These are phyloP conservation scores for Endotrypanum monterogeii DNA, from an alignment of 208 protist species.

Conservation along the genomic window DNA sequence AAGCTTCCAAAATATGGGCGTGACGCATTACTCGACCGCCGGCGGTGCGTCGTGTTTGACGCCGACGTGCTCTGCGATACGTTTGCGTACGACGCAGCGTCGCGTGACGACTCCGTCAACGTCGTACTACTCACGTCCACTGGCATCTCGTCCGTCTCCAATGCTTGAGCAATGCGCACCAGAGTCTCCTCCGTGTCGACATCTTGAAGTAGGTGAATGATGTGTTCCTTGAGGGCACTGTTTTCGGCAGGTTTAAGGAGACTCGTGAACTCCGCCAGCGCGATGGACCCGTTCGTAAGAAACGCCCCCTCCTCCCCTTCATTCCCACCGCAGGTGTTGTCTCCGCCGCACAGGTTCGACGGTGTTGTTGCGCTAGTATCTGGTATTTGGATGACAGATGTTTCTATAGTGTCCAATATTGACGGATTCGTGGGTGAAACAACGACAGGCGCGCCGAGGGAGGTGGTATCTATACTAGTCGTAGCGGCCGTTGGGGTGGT, in stretches of 20 bases:
- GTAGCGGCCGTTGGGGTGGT: conserved; percentile 2
- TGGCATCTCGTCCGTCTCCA: conserved; percentile 29
- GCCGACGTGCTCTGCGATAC: conserved; percentile 18
- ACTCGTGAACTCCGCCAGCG: conserved; percentile 63
- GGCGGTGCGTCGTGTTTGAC: conserved; percentile 17
- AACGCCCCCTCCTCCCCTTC: conserved; percentile 19
- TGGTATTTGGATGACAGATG: not conserved
- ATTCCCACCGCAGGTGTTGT: not conserved
- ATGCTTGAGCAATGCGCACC: conserved; percentile 36
- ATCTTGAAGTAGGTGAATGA: conserved; percentile 54
- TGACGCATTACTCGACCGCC: conserved; percentile 15
- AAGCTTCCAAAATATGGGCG: conserved; percentile 17
- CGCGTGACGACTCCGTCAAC: conserved; percentile 21
- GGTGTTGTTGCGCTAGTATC: not conserved
- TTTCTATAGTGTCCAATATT: not conserved
- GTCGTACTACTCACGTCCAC: conserved; percentile 25
- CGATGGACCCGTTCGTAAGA: conserved; percentile 51
- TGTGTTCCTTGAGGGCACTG: conserved; percentile 55
- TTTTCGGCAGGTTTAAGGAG: conserved; percentile 38
- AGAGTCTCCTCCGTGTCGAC: conserved; percentile 61
- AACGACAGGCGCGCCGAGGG: not conserved
- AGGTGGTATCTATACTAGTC: not conserved
- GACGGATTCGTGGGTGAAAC: not conserved
- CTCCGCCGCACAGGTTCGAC: conserved; percentile 1
- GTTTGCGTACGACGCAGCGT: conserved; percentile 11